Evolutionary conservation across 1,139 yeast species (phyloP), one percentile per base, ranked within the genome.

Genomic region (Sugiyamaella neomexicana): DNA sequence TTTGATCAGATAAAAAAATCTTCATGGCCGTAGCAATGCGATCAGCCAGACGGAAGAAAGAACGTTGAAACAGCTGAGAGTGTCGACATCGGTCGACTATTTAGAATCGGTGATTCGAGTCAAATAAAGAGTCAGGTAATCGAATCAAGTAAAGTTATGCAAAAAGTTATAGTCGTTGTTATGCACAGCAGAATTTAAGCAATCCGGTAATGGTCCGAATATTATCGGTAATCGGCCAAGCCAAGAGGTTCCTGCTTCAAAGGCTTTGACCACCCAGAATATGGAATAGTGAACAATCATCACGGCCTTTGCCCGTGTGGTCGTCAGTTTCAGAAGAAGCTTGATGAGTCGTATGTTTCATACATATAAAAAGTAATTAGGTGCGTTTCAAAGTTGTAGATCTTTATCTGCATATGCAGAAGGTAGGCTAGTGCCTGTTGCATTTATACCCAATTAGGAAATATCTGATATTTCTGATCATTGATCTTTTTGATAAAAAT

Each of bases 401-500:
- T 29, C 34, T 29, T 29, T 12, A 9, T 27, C 9, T 29, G 13
- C 46, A 29, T 29, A 27, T 42, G 46, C 46, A 29, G 6, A 27
- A 12, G 16, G 10, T 20, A 17, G 20, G 5, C 25, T 39, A 44
- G 41, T 12, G 23, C 10, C n/a, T n/a, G n/a, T n/a, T 2, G 38
- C 16, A 34, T 17, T 38, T 16, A 7, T 15, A 9, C 39, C 47
- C 17, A 12, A 15, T 44, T 27, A 10, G 47, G 39, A 34, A 20
- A 31, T 44, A 42, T 42, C 46, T 25, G 46, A 42, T 44, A 8
- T 38, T 16, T 40, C 12, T 16, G 47, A 44, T 44, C 47, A 27
- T 25, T 32, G 47, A 44, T 44, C 47, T 42, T 42, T 42, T 42
- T 29, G 46, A 42, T 42, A 42, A 42, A 42, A 42, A 12, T 42